Evolutionary conservation across 495 filamentous ascomycete species (phyloP).

Genomic region (Podospora bellae-mahoneyi): DNA sequence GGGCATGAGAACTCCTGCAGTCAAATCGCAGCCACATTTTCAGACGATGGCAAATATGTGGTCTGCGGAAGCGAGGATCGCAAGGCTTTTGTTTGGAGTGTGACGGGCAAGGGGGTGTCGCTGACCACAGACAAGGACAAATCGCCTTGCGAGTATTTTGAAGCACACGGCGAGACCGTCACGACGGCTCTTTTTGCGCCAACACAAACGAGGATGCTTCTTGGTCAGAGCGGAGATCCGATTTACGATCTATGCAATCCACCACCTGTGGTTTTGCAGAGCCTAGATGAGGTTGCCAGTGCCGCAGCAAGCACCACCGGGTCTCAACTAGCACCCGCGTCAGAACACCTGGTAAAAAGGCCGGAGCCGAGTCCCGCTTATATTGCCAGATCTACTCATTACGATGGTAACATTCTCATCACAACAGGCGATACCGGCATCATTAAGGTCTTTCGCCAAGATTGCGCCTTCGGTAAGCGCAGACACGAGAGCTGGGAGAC

Average conservation of each 20-base stretch:
- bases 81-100: slow-evolving; percentile 85
- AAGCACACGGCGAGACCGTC: slow-evolving; percentile 83
- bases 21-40: slow-evolving; percentile 87
- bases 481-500: slow-evolving; percentile 63
- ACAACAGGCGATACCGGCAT: slow-evolving; percentile 82
- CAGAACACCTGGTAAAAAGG: slow-evolving; percentile 29
- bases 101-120: slow-evolving; percentile 44
- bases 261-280: slow-evolving; percentile 80
- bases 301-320: slow-evolving; percentile 35
- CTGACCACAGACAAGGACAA: slow-evolving; percentile 70
- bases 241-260: slow-evolving; percentile 96
- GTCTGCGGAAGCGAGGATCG: slow-evolving; percentile 93
- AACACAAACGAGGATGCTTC: slow-evolving; percentile 66
- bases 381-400: slow-evolving; percentile 68
- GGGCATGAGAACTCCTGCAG: slow-evolving; percentile 89
- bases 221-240: slow-evolving; percentile 81
- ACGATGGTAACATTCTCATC: slow-evolving; percentile 86
- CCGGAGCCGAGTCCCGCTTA: slow-evolving; percentile 60
- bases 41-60: slow-evolving; percentile 81
- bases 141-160: slow-evolving; percentile 77
- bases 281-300: slow-evolving; percentile 58
- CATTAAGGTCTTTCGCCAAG: slow-evolving; percentile 93
- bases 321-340: slow-evolving; percentile 23
- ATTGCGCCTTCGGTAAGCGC: slow-evolving; percentile 69
- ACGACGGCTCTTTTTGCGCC: slow-evolving; percentile 86